phyloP scores from a whole-genome alignment of 2,329 filamentous ascomycete species.

The Mollisiaceae sp. region DNA sequence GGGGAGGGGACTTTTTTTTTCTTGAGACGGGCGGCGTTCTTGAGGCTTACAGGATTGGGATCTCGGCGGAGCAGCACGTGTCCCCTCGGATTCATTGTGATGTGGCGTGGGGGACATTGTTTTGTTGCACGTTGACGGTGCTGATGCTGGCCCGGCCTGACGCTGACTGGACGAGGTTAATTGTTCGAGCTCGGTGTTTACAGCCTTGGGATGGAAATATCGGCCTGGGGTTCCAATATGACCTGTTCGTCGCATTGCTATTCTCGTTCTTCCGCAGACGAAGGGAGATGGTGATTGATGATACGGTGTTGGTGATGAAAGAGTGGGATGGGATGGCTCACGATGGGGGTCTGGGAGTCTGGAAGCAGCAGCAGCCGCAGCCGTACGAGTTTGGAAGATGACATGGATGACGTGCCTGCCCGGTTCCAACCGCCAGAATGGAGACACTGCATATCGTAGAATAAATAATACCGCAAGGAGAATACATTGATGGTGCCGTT shows the following conservation, averaged over 20 bases:
- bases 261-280: neutral
- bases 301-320: neutral
- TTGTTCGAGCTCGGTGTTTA: neutral
- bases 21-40: neutral
- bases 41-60: constrained; percentile 13
- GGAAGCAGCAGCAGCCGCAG: neutral
- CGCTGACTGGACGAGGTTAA: neutral
- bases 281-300: constrained; percentile 3
- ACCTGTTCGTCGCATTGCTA: neutral
- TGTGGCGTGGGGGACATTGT: constrained; percentile 1
- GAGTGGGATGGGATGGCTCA: constrained; percentile 9
- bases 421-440: neutral
- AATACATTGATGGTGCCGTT: neutral
- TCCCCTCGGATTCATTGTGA: constrained; percentile 2
- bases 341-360: constrained; percentile 2
- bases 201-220: neutral
- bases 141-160: neutral
- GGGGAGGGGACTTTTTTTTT: too few relatives aligned
- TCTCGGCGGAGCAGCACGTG: constrained; percentile 6
- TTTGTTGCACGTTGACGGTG: constrained; percentile 8
- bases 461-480: constrained; percentile 5
- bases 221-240: constrained; percentile 3
- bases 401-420: constrained; percentile 7
- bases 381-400: neutral
- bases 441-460: neutral